Base-by-base conservation (phyloP, 805 yeast species). In the Wickerhamomyces ciferrii region DNA sequence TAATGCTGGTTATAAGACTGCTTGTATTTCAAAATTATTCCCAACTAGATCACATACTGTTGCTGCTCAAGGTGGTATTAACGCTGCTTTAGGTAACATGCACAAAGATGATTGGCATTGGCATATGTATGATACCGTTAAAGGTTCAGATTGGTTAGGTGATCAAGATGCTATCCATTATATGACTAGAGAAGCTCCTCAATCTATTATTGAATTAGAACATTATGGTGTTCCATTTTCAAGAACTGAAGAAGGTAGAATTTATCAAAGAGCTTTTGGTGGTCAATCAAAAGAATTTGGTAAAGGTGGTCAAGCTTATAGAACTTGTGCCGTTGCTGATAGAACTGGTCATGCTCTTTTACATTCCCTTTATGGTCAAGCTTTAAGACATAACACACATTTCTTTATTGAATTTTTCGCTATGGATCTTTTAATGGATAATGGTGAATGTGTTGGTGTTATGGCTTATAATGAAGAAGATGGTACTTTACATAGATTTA, bases 51-150 rank as follows among this genome's bases (percentile, higher is more conserved):
- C 97, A 18, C 99, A 92, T 68, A 92, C 99, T 19, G 99, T 92
- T 43, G 98, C 98, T 48, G 99, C 99, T 43, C 99, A 92, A 72
- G 99, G 99, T 72, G 99, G 99, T 75, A 94, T 92, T 71, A 92
- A 92, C 63, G 99, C 98, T 56, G 99, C 99, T 27, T 78, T 92
- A 55, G 99, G 98, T 58, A 92, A 92, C 78, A 92, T 92, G 96
- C 98, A 94, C 75, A 77, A 80, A 58, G 99, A 92, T 70, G 91
- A 91, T 75, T 92, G 99, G 99, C 96, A 88, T 70, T 94, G 98
- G 97, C 99, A 92, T 71, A 91, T 92, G 97, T 92, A 94, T 72
- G 99, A 92, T 67, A 92, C 99, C 60, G 98, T 92, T 60, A 92
- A 92, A 74, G 99, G 99, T 54, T 90, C 97, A 10, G 99, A 92